Base-by-base conservation (phyloP, 495 filamentous ascomycete species). In the Lepidopterella palustris region DNA sequence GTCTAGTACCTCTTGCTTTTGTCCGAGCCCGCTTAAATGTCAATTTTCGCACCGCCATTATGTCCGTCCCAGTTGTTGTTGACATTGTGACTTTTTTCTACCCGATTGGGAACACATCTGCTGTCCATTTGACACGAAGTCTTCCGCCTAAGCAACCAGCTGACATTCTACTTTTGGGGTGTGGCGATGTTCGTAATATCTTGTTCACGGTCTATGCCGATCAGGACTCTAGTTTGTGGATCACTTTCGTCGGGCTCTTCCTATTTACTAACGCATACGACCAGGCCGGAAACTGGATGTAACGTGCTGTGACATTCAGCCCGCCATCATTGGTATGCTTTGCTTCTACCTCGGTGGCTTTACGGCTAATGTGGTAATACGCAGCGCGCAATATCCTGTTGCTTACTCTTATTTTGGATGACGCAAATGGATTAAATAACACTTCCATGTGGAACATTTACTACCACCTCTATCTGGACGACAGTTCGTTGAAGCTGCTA, bases 371-470 rank as follows among this genome's bases (percentile, higher is more conserved):
- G 39, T 52, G 15, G 5, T 10, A 24, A n/a, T n/a, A n/a, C n/a
- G 11, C 23, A 80, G 81, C 80, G 23, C 75, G 80, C 10, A 83
- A 84, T 58, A 68, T 82, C 57, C 45, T 84, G 5, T 56, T 82
- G 0, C 68, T 79, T 35, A 76, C 75, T 10, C 64, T 82, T 2
- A 62, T 81, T 39, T 55, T 77, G 4, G 78, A 80, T 27, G 58
- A 73, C 28, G 24, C 45, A 11, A 10, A 29, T 20, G 4, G 4
- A 13, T 1, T 8, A 29, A 5, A 47, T 15, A 2, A 57, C 24
- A 57, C 71, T 1, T 64, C 45, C 8, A 69, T 82, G 9, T 85
- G 80, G 81, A 73, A 78, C 32, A 75, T 83, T 54, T 84, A 78
- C 60, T 83, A 83, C 59, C 71, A 84, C 61, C 42, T 79, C 24